Conservation (phyloP, 352 stramenopile species). For the Phytopythium kandeliae region DNA sequence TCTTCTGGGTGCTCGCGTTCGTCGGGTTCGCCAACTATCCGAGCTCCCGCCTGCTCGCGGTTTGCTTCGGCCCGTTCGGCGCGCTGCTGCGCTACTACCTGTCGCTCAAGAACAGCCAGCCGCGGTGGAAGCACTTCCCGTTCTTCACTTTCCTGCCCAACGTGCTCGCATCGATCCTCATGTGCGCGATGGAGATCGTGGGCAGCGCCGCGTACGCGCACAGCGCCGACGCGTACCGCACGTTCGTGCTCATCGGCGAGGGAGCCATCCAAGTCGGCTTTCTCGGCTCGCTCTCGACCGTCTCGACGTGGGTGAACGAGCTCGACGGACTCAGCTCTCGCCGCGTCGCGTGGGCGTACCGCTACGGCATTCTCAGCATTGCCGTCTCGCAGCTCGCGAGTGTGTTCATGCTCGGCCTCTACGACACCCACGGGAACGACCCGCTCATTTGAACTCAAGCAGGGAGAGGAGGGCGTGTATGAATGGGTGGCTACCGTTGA, state of each 20-base stretch:
- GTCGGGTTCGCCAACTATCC: constrained; percentile 40
- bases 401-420: constrained; percentile 53
- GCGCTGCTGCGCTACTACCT: constrained; percentile 52
- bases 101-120: constrained; percentile 41
- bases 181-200: constrained; percentile 34
- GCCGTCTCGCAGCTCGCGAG: constrained; percentile 47
- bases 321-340: constrained; percentile 41
- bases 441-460: constrained; percentile 19
- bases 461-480: too few species aligned
- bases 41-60: constrained; percentile 38
- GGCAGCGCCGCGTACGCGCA: constrained; percentile 24
- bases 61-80: constrained; percentile 57
- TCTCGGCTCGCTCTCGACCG: constrained; percentile 60
- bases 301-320: constrained; percentile 66
- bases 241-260: constrained; percentile 41
- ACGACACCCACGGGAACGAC: constrained; percentile 26
- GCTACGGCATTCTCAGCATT: constrained; percentile 41
- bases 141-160: constrained; percentile 64
- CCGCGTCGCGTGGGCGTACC: constrained; percentile 43
- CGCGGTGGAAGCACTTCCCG: constrained; percentile 48
- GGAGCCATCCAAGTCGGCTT: constrained; percentile 44
- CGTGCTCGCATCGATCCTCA: constrained; percentile 43
- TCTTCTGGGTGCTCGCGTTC: constrained; percentile 43
- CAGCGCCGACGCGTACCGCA: constrained; percentile 20
- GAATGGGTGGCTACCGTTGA: too few species aligned